Base-by-base conservation (phyloP, 768 basidiomycete genomes). In the Suillus brevipes region DNA sequence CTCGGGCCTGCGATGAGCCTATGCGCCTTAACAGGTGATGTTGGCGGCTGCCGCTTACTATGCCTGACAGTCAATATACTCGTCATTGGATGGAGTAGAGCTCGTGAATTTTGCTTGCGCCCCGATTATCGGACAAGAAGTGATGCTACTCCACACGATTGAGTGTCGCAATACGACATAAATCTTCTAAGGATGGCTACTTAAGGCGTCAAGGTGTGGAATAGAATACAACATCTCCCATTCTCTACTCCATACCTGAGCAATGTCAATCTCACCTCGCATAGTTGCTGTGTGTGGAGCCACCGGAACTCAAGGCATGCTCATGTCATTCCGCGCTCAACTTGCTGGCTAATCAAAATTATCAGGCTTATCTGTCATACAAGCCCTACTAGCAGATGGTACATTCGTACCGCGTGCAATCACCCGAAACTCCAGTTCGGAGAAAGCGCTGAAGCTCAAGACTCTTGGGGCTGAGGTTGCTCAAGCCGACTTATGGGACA, bases 221-320 rank as follows among this genome's bases (percentile, higher is more conserved):
- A 16, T 36, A n/a, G 50, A 14, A 49, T 9, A 34, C 34, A 18
- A 16, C 40, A 52, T 45, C 40, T 18, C 6, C 12, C 25, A 42
- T 59, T 14, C 20, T 58, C 64, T 20, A 28, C 38, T 63, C 1
- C 34, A 55, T 36, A 2, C 49, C 62, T 42, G 7, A 56, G 64
- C 67, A 43, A 67, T 67, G 73, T 69, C 64, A 57, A 60, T 62
- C 69, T 69, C 65, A 53, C 1, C 61, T 50, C 74, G 73, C 12
- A 64, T 78, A 40, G 71, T 78, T 38, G 71, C 70, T 5, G 75
- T 80, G 37, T 71, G 76, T 23, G 78, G 79, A 36, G 78, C 79
- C 3, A 80, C 78, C 23, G 79, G 79, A 14, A 64, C 63, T 13
- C 77, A 80, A 72, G 79, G 79, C 70, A 61, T 10, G 13, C 1